Conservation (phyloP, 2,329 filamentous ascomycete genomes). For the Cladophialophora immunda region DNA sequence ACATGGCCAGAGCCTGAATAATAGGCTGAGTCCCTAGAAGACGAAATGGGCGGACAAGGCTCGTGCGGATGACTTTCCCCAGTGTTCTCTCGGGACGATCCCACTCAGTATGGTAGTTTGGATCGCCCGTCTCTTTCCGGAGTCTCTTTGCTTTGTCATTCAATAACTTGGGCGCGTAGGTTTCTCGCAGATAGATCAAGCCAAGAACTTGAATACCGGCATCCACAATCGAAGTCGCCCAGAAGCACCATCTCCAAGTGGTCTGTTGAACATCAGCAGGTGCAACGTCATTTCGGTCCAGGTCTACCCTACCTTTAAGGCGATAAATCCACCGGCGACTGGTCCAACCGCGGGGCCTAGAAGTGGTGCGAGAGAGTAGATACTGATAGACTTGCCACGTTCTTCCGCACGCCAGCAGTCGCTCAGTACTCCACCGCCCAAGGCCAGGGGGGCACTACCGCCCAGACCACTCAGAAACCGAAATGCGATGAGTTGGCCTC, state of each 20-base stretch:
- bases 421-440: constrained; percentile 61
- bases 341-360: constrained; percentile 73
- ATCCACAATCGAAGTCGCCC: constrained; percentile 69
- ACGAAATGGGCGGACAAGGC: constrained; percentile 62
- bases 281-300: background rate
- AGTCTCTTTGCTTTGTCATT: constrained; percentile 64
- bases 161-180: constrained; percentile 71
- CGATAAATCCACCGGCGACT: constrained; percentile 71
- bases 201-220: constrained; percentile 69
- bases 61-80: constrained; percentile 40
- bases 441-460: constrained; percentile 64
- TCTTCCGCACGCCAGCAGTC: constrained; percentile 70
- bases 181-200: constrained; percentile 70
- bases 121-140: constrained; percentile 51
- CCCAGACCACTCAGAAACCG: constrained; percentile 67
- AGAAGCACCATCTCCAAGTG: constrained; percentile 79
- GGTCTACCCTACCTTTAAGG: constrained; percentile 52
- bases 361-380: constrained; percentile 70
- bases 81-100: constrained; percentile 44
- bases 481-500: constrained; percentile 64
- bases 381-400: constrained; percentile 68
- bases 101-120: constrained; percentile 50
- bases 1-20: constrained; percentile 61
- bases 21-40: constrained; percentile 66
- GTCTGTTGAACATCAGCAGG: constrained; percentile 48